Percentiles rank a stretch among this genome's conserved stretches.
phyloP scores from a whole-genome alignment of 176 grass and related monocot genomes.

The Aegilops sharonensis region DNA sequence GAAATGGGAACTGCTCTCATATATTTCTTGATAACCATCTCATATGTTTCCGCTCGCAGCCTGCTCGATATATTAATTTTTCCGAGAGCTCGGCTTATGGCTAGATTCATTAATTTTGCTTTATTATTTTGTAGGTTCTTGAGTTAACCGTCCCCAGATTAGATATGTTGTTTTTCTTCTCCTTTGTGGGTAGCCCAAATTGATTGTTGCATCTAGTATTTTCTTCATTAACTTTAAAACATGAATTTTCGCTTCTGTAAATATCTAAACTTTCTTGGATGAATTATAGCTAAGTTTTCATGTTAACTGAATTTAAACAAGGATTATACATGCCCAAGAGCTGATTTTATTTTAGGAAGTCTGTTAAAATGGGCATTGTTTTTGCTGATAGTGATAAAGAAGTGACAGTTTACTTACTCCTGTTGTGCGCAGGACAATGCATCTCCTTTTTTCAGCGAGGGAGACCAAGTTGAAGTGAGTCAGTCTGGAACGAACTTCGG shows the following conservation, averaged over 20 bases:
- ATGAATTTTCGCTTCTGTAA: neutral
- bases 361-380: neutral
- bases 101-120: too few relatives aligned
- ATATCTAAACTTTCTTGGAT: neutral
- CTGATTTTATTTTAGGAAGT: neutral
- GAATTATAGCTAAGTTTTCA: neutral
- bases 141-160: too few relatives aligned
- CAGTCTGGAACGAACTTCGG: constrained; percentile 1
- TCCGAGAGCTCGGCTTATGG: too few relatives aligned
- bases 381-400: neutral
- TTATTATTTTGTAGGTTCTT: too few relatives aligned
- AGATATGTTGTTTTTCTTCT: too few relatives aligned
- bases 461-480: constrained; percentile 43
- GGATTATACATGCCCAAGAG: neutral
- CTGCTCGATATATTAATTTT: too few relatives aligned
- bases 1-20: too few relatives aligned
- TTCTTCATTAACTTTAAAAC: neutral
- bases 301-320: neutral
- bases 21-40: too few relatives aligned
- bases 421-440: constrained; percentile 10
- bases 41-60: neutral
- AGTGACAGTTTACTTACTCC: neutral
- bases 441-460: neutral
- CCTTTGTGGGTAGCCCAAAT: neutral
- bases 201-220: neutral